phyloP scores from a whole-genome alignment of 805 yeast genomes.

The Diddensiella santjacobensis region DNA sequence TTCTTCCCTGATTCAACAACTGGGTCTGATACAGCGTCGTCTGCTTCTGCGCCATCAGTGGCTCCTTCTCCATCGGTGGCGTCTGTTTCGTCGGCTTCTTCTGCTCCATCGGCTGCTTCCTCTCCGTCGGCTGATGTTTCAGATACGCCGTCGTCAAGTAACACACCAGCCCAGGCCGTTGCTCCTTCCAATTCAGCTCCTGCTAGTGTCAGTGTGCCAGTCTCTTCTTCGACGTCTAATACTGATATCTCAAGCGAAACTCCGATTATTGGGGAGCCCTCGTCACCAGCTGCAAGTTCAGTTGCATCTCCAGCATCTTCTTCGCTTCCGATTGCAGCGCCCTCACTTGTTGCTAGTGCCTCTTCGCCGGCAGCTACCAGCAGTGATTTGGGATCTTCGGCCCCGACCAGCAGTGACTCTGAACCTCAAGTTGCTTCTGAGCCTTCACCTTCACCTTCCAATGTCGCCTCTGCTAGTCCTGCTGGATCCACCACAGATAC shows the following conservation, averaged over 20 bases:
- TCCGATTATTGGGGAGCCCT: slow-evolving; percentile 7
- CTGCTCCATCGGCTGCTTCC: slow-evolving; percentile 12
- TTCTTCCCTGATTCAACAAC: not conserved
- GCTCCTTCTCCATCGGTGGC: too few species aligned
- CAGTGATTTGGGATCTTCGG: not conserved
- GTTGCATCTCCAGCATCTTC: slow-evolving; percentile 9
- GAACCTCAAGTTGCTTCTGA: slow-evolving; percentile 9
- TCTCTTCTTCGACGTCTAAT: slow-evolving; percentile 5
- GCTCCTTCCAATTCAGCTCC: too few species aligned
- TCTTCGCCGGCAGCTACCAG: slow-evolving; percentile 5
- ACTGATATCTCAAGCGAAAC: not conserved
- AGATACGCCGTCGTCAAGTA: slow-evolving; percentile 1
- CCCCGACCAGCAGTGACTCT: slow-evolving; percentile 9
- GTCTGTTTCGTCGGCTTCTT: not conserved
- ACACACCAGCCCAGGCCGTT: too few species aligned
- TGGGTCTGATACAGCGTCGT: slow-evolving; percentile 3
- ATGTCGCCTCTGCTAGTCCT: slow-evolving; percentile 7
- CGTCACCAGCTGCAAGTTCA: too few species aligned
- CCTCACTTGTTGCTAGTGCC: slow-evolving; percentile 8
- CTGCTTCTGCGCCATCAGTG: slow-evolving; percentile 2
- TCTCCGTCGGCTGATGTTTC: slow-evolving; percentile 2
- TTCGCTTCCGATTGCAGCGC: slow-evolving; percentile 4
- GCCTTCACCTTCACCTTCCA: slow-evolving; percentile 5
- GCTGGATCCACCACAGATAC: slow-evolving; percentile 7
- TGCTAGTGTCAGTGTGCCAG: too few species aligned